phyloP scores from a whole-genome alignment of 371 early-diverging fungal species.

The Blyttiomyces sp. region DNA sequence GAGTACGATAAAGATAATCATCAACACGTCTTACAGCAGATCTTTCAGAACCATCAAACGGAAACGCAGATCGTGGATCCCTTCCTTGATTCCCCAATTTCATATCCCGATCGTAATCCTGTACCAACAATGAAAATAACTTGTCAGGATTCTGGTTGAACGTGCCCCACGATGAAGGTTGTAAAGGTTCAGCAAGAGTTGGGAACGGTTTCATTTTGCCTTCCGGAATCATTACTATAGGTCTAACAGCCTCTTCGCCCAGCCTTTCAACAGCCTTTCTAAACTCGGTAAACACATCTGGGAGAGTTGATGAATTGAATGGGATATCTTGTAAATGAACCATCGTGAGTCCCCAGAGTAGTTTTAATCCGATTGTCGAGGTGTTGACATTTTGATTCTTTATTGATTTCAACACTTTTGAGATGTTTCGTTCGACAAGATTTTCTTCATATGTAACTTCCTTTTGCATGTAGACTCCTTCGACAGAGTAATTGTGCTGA shows the following conservation, averaged over 20 bases:
- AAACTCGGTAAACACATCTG: constrained; percentile 9
- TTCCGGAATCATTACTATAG: neutral
- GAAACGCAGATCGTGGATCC: constrained; percentile 35
- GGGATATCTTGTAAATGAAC: neutral
- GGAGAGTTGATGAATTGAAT: neutral
- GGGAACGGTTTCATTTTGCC: neutral
- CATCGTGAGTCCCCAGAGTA: no score
- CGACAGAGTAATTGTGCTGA: no score
- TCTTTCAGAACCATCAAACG: constrained; percentile 43
- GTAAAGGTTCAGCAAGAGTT: neutral
- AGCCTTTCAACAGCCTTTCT: constrained; percentile 3
- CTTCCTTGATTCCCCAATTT: neutral
- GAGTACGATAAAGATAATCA: constrained; percentile 30
- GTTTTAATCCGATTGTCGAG: no score
- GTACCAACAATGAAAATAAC: no score
- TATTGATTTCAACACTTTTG: no score
- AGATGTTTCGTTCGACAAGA: no score
- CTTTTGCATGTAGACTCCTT: no score
- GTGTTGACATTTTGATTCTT: no score
- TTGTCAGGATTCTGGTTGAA: neutral
- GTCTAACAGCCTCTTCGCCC: neutral
- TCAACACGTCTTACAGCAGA: constrained; percentile 31
- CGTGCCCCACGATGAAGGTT: neutral
- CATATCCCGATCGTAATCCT: neutral
- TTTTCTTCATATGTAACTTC: no score